Evolutionary conservation across 768 basidiomycete species (phyloP).

Genomic region (Xerocomellus dryophilus): DNA sequence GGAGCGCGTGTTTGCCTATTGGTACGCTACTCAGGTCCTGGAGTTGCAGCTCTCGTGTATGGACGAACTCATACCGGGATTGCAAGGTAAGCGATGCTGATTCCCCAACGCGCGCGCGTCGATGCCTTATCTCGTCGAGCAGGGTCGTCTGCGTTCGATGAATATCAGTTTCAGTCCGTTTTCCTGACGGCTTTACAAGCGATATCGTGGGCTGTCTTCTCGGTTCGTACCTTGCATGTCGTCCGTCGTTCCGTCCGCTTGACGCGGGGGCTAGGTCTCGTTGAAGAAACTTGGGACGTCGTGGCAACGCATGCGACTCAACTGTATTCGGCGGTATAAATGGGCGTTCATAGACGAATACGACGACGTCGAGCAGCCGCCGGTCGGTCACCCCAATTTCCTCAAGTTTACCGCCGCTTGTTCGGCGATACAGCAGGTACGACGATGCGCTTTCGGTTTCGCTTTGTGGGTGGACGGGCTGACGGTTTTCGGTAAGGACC

Average conservation of each 20-base stretch:
- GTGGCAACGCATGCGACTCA: conserved; percentile 51
- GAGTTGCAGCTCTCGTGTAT: conserved; percentile 54
- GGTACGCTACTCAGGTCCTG: conserved; percentile 60
- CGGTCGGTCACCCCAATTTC: conserved; percentile 57
- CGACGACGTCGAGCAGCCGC: conserved; percentile 42
- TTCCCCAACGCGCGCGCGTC: neutral
- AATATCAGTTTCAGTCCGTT: conserved; percentile 48
- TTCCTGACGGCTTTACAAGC: conserved; percentile 57
- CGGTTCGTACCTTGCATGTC: conserved; percentile 37
- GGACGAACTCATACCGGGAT: conserved; percentile 42
- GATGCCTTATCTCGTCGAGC: neutral
- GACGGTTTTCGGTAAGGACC: conserved; percentile 29
- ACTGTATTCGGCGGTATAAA: conserved; percentile 68
- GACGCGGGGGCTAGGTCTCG: conserved; percentile 40
- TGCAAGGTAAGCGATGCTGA: conserved; percentile 38
- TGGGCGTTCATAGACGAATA: conserved; percentile 71
- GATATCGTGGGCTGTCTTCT: conserved; percentile 51
- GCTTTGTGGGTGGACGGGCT: neutral
- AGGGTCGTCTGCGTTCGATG: conserved; percentile 35
- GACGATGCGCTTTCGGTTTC: neutral
- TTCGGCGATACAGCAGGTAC: conserved; percentile 39
- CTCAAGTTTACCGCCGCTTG: conserved; percentile 44
- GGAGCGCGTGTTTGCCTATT: conserved; percentile 74
- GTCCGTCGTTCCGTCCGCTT: neutral
- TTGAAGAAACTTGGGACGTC: conserved; percentile 46